A percentile compares a stretch with the other conserved stretches of the same genome.
phyloP scores from a whole-genome alignment of 1,284 basidiomycete species.

The Fomitopsis schrenkii region DNA sequence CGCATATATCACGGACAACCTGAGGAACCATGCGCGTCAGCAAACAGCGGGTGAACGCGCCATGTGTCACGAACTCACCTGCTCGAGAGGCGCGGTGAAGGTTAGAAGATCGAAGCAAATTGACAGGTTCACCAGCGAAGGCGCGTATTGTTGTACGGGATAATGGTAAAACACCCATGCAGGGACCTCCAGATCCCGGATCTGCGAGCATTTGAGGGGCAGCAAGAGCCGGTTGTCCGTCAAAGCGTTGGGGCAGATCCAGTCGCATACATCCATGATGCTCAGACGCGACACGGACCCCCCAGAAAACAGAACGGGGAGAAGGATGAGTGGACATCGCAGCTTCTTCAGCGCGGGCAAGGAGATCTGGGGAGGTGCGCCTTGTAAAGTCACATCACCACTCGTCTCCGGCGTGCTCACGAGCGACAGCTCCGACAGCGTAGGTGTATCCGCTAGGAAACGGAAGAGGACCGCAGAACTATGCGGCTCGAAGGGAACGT shows the following conservation, averaged over 20 bases:
- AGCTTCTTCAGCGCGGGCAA: conserved; percentile 7
- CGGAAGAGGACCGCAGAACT: conserved; percentile 1
- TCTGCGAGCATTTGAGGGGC: background rate
- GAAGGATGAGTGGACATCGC: conserved; percentile 6
- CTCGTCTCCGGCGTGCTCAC: background rate
- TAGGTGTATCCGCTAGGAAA: conserved; percentile 6
- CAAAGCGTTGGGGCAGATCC: background rate
- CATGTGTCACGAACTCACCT: background rate
- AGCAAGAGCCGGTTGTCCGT: background rate
- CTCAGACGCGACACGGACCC: conserved; percentile 3
- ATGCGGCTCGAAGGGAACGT: conserved; percentile 3
- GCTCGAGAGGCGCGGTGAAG: conserved; percentile 2
- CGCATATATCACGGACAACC: conserved; percentile 6
- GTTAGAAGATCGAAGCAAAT: conserved; percentile 5
- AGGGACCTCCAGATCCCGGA: conserved; percentile 8
- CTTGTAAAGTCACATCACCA: background rate
- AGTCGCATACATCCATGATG: conserved; percentile 7
- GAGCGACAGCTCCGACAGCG: conserved; percentile 6
- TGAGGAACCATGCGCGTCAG: background rate
- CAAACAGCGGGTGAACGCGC: background rate
- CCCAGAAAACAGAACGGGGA: background rate
- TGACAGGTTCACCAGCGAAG: background rate
- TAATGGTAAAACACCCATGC: background rate
- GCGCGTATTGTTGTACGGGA: conserved; percentile 1
- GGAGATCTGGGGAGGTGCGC: background rate